These are phyloP conservation scores for Cladosporium sp. DNA, from an alignment of 2,329 filamentous ascomycete genomes.

Conservation along the genomic window DNA sequence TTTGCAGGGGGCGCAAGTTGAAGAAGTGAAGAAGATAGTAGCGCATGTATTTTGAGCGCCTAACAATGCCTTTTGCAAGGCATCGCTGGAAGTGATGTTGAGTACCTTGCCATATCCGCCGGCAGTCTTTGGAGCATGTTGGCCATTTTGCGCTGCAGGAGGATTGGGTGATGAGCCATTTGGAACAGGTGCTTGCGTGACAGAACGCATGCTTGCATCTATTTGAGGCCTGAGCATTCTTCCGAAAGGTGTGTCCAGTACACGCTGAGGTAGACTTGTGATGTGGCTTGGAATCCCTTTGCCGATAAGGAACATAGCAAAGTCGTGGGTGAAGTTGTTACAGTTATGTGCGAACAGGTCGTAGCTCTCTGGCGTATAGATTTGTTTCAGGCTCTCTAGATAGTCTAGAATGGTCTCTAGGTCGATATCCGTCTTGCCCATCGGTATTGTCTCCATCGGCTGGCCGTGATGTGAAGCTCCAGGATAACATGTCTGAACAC, in stretches of 20 bases:
- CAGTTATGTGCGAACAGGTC: conserved; percentile 90
- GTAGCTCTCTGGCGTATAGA: conserved; percentile 78
- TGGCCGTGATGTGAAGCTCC: conserved; percentile 82
- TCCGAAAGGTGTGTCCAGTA: conserved; percentile 82
- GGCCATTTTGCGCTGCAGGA: neutral
- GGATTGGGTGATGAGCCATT: conserved; percentile 26
- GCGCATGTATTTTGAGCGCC: conserved; percentile 64
- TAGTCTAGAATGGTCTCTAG: conserved; percentile 83
- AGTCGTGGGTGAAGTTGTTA: conserved; percentile 95
- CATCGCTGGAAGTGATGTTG: conserved; percentile 54
- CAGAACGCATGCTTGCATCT: conserved; percentile 58
- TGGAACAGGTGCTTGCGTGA: conserved; percentile 55
- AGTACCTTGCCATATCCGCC: conserved; percentile 50
- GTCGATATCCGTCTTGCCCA: conserved; percentile 72
- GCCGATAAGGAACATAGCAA: conserved; percentile 83
- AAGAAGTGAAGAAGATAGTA: conserved; percentile 88
- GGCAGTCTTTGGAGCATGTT: neutral
- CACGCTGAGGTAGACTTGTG: conserved; percentile 74
- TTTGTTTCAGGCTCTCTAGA: conserved; percentile 72
- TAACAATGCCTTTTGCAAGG: conserved; percentile 58
- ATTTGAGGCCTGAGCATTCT: conserved; percentile 80
- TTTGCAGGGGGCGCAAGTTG: conserved; percentile 82
- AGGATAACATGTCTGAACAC: conserved; percentile 75
- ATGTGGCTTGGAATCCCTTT: conserved; percentile 87
- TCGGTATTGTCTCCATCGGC: conserved; percentile 69